A percentile compares a stretch with the other conserved stretches of the same genome.
phyloP scores from a whole-genome alignment of 169 alveolate species.

The Eimeria praecox region DNA sequence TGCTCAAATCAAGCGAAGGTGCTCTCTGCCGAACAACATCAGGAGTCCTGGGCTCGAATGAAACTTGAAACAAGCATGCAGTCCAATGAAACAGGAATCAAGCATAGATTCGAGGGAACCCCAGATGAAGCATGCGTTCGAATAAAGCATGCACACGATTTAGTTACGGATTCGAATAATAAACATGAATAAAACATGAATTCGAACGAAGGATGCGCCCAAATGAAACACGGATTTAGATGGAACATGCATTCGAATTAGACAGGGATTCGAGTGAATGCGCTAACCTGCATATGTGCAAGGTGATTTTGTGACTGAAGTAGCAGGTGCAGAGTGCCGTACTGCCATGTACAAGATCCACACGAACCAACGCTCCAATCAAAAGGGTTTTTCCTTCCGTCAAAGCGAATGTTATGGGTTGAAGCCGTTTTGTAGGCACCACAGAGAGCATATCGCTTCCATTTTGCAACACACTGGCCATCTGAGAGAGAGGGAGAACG shows the following conservation, averaged over 20 bases:
- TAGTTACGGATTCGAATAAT: too few species aligned
- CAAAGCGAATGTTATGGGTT: constrained; percentile 62
- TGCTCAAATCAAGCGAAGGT: background rate
- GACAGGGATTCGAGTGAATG: background rate
- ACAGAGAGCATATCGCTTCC: constrained; percentile 51
- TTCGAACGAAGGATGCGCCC: background rate
- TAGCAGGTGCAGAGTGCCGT: constrained; percentile 84
- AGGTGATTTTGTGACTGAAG: constrained; percentile 85
- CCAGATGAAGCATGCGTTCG: too few species aligned
- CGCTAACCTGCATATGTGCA: constrained; percentile 84
- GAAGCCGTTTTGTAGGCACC: constrained; percentile 70
- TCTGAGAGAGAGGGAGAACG: background rate
- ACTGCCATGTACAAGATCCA: constrained; percentile 51
- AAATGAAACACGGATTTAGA: background rate
- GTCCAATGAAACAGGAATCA: too few species aligned
- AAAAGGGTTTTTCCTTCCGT: constrained; percentile 67
- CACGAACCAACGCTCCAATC: constrained; percentile 70
- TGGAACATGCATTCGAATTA: background rate
- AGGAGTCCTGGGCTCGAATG: background rate
- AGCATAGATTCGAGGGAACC: too few species aligned
- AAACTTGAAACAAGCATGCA: background rate
- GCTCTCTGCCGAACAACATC: background rate
- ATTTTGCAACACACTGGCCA: constrained; percentile 29
- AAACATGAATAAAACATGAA: background rate
- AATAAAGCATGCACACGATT: background rate